These are phyloP conservation scores for Puccinia coronata DNA, from an alignment of 1,284 basidiomycete species.

Conservation along the genomic window DNA sequence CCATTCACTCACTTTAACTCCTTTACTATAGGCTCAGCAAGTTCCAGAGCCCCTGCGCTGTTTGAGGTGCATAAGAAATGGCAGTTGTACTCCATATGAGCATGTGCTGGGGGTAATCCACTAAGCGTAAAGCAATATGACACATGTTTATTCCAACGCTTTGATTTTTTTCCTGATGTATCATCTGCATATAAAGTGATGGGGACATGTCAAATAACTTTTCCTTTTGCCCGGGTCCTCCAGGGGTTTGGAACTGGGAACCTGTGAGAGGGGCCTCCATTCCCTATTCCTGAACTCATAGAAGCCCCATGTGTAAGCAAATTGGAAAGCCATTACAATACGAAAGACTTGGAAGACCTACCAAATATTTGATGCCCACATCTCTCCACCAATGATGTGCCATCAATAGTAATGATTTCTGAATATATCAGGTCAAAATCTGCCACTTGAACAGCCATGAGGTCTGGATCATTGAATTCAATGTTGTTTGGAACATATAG, in stretches of 20 bases:
- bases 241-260: neutral
- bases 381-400: neutral
- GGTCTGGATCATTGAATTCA: neutral
- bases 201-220: slow-evolving; percentile 52
- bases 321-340: no score
- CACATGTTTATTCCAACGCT: no score
- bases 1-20: neutral
- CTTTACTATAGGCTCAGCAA: neutral
- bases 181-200: slow-evolving; percentile 63
- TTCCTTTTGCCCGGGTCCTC: neutral
- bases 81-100: slow-evolving; percentile 56
- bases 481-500: no score
- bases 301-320: neutral
- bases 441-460: neutral
- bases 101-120: slow-evolving; percentile 56
- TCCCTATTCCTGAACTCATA: neutral
- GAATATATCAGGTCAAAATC: neutral
- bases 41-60: neutral
- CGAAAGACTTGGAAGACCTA: no score
- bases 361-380: neutral
- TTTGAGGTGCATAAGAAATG: slow-evolving; percentile 61
- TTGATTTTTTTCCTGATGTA: no score
- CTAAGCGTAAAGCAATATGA: no score
- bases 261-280: no score
- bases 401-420: neutral